Evolutionary conservation across 2,329 filamentous ascomycete species (phyloP).

Genomic region (Colletotrichum lini): DNA sequence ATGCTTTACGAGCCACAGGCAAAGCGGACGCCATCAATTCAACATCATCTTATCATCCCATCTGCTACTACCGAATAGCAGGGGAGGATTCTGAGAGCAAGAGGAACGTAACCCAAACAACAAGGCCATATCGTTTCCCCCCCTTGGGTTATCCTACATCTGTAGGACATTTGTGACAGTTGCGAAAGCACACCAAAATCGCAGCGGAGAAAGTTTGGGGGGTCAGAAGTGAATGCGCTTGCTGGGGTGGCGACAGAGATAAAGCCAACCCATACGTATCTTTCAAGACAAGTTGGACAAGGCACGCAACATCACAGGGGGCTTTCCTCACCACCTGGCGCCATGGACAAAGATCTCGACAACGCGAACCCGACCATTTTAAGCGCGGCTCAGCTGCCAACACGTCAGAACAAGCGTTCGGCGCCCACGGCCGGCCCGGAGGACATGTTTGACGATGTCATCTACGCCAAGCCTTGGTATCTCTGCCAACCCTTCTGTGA

Average conservation of each 20-base stretch:
- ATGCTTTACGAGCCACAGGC: conserved; percentile 19
- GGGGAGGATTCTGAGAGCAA: conserved; percentile 2
- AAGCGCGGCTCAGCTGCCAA: conserved; percentile 89
- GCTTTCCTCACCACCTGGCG: conserved; percentile 6
- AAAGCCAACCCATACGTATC: not conserved
- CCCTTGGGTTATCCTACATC: not conserved
- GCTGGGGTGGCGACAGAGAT: conserved; percentile 19
- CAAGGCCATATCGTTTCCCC: conserved; percentile 27
- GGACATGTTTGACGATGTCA: conserved; percentile 62
- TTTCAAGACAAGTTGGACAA: not conserved
- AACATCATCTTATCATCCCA: conserved; percentile 25
- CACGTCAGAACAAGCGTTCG: conserved; percentile 71
- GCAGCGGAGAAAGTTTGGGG: conserved; percentile 23
- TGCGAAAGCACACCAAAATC: conserved; percentile 12
- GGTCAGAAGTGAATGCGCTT: conserved; percentile 23
- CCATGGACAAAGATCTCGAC: conserved; percentile 64
- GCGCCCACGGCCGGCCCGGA: conserved; percentile 63
- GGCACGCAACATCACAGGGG: conserved; percentile 7
- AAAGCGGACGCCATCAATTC: conserved; percentile 14
- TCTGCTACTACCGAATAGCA: conserved; percentile 26
- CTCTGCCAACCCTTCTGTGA: conserved; percentile 57
- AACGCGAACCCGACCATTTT: conserved; percentile 97
- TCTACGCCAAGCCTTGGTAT: conserved; percentile 63
- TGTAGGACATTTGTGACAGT: conserved; percentile 18
- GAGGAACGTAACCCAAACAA: not conserved